These are phyloP conservation scores for Theobroma cacao DNA, from an alignment of 345 rosid species.

Conservation along the genomic window DNA sequence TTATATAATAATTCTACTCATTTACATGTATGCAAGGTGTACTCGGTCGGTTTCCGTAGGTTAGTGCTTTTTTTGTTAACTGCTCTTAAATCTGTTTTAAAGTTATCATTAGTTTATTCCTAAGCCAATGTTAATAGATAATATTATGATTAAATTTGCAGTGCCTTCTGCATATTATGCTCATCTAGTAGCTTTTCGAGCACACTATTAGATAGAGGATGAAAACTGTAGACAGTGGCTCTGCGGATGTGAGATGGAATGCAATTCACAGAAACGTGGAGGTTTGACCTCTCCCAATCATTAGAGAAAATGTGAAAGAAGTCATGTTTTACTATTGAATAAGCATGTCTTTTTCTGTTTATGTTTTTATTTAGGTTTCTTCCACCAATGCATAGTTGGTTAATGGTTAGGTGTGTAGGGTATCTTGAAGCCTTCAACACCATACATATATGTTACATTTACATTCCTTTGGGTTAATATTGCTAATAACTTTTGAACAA, in stretches of 20 bases:
- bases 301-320: conserved; percentile 43
- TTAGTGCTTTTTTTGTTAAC: neutral
- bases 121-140: neutral
- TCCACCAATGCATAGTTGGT: too few species aligned
- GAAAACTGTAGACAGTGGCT: conserved; percentile 22
- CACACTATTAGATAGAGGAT: conserved; percentile 31
- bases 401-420: too few species aligned
- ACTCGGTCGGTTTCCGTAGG: conserved; percentile 70
- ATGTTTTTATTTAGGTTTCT: too few species aligned
- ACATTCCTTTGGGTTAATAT: neutral
- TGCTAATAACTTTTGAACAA: neutral
- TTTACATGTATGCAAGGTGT: conserved; percentile 61
- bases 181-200: conserved; percentile 41
- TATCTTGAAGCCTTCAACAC: too few species aligned
- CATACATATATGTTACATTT: too few species aligned
- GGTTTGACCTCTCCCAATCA: conserved; percentile 21
- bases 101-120: neutral
- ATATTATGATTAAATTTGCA: neutral
- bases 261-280: neutral
- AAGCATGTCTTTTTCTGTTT: too few species aligned
- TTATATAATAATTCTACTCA: too few species aligned
- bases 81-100: neutral
- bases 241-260: neutral
- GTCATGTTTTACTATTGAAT: too few species aligned
- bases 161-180: too few species aligned